Base-by-base conservation (phyloP, 768 basidiomycete species). In the Tulasnella sp. region DNA sequence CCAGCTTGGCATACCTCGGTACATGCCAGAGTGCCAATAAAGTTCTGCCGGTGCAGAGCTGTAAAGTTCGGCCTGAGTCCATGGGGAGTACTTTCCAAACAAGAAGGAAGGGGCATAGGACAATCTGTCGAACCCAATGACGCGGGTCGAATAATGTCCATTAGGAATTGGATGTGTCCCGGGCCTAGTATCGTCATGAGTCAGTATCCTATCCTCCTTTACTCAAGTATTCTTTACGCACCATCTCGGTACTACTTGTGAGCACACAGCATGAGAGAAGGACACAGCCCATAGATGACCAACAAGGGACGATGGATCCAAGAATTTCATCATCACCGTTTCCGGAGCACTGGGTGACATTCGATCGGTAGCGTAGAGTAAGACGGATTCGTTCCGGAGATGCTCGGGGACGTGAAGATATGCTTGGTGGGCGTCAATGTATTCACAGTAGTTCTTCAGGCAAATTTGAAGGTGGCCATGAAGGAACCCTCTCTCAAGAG, bases 381-480 rank as follows among this genome's bases (percentile, higher is more conserved):
- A 41, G n/a, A 75, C 40, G 73, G 73, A 41, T 14, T 41, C n/a
- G 28, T 42, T 28, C 40, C 28, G 5, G 16, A 75, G 73, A 31
- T 12, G 34, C 44, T 75, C n/a, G 6, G 40, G 41, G 46, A 75
- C 41, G 20, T 75, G 28, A 34, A 75, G 73, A 75, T 75, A 75
- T 34, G 73, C 73, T 37, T 34, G 40, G 28, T 75, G 73, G 11
- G 20, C 37, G 46, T 75, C 73, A 12, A 75, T 41, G 40, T 41
- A 48, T 28, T 42, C 6, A 34, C 73, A 75, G 11, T 1, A 9
- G 24, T 11, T 34, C n/a, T 16, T 34, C 14, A 7, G 5, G 41
- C 73, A 75, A 20, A 75, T n/a, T 48, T 75, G 41, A 3, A 42
- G 34, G 40, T 48, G 73, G 20, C 41, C 73, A 48, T 75, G 73